Base-by-base conservation (phyloP, 371 early-diverging fungal genomes). In the Apophysomyces sp. region DNA sequence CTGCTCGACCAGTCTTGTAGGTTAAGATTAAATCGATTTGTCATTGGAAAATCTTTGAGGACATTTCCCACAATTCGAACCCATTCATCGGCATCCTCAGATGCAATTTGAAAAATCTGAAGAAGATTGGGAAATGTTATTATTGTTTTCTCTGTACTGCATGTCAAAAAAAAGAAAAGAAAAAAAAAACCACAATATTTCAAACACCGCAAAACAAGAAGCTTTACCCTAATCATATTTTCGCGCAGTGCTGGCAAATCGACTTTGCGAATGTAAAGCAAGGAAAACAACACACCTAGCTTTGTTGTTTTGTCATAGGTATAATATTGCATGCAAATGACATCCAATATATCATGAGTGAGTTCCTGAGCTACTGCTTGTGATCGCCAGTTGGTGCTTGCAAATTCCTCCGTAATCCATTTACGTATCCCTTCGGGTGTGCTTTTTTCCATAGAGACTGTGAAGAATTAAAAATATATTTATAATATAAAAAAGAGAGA, bases 301-400 rank as follows among this genome's bases (percentile, higher is more conserved):
- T 57, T 60, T 34, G 60, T 34, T 31, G 60, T 21, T 24, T 65
- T 62, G 52, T 69, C 64, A 52, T 71, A 74, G 15, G 58, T 53
- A 4, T 62, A 13, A 37, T 65, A 73, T 12, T 65, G 60, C 4
- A 37, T 57, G 5, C 57, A 55, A 21, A 72, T 59, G 5, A 62
- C 66, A 7, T 58, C 56, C 41, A 77, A 60, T 7, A 69, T 58
- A 16, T 77, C 77, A 24, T 72, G 70, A 15, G 66, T 63, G 8
- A 77, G 41, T 29, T 69, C 68, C 60, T 67, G 70, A 6, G 74
- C 74, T 15, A 77, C 66, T 21, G 57, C 53, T 12, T 63, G 61
- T 15, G 69, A 67, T 55, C 68, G 65, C 77, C 77, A 77, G 6
- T 66, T 68, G 16, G 62, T 57, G n/a, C 57, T 27, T 15, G 41